A percentile compares a stretch with the other conserved stretches of the same genome.
Conservation (phyloP, 1,284 basidiomycete genomes). For the Thecaphora thlaspeos region DNA sequence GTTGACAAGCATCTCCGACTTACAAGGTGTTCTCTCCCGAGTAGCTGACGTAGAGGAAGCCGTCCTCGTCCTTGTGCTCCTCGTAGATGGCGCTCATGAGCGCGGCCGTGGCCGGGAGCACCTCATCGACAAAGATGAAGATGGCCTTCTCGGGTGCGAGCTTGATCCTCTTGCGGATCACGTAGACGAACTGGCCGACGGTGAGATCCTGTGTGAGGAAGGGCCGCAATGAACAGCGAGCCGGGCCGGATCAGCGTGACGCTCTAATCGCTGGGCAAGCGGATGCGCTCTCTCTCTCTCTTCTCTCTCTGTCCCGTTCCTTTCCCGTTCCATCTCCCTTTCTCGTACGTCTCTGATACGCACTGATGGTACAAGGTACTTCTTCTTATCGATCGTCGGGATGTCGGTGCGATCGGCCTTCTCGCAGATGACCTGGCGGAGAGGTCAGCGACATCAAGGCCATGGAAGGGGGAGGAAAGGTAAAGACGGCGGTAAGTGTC, state of each 20-base stretch:
- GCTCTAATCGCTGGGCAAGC: too few species aligned
- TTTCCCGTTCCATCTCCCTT: too few species aligned
- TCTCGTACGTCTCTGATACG: too few species aligned
- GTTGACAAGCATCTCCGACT: too few species aligned
- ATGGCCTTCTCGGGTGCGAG: constrained; percentile 94
- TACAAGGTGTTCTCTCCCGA: constrained; percentile 54
- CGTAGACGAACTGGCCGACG: constrained; percentile 92
- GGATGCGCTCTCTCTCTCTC: too few species aligned
- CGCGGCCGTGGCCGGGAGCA: constrained; percentile 94
- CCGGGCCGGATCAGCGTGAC: not conserved
- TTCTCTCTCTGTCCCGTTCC: too few species aligned
- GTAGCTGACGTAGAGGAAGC: constrained; percentile 54
- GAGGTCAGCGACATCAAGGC: too few species aligned
- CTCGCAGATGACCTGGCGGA: constrained; percentile 93
- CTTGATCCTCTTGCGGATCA: constrained; percentile 99
- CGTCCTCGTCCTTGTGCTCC: constrained; percentile 69
- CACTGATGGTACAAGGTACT: constrained; percentile 90
- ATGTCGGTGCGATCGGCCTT: constrained; percentile 99
- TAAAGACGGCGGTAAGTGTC: too few species aligned
- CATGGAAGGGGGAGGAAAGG: too few species aligned
- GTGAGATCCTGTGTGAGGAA: constrained; percentile 75
- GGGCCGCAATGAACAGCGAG: too few species aligned
- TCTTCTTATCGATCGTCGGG: constrained; percentile 99
- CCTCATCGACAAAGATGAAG: constrained; percentile 70
- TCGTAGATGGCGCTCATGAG: constrained; percentile 99